Conservation (phyloP, 2,329 filamentous ascomycete genomes). For the Cytospora mali region DNA sequence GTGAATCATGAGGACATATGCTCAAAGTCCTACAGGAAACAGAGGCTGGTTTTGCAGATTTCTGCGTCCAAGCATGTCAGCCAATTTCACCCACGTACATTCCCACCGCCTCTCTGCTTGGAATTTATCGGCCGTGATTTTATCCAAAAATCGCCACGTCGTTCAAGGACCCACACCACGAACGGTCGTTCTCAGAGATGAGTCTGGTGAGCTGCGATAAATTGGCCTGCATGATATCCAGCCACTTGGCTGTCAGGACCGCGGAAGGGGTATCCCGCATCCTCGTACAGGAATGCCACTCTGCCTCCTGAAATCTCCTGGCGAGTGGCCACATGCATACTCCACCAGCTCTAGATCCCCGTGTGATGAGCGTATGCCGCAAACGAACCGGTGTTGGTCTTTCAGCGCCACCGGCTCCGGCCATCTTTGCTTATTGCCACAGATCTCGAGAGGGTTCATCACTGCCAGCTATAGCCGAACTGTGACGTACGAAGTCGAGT, state of each 20-base stretch:
- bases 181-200: neutral
- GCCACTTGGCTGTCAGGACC: slow-evolving; percentile 1
- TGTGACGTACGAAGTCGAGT: slow-evolving; percentile 2
- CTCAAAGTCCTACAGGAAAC: neutral
- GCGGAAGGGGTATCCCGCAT: neutral
- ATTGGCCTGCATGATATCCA: neutral
- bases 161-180: neutral
- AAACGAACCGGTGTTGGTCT: neutral
- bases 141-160: neutral
- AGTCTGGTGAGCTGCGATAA: neutral
- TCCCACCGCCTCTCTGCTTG: neutral
- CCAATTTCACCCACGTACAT: neutral
- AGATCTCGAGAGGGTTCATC: neutral
- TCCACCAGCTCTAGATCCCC: neutral
- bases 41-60: neutral
- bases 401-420: neutral
- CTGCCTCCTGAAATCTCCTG: neutral
- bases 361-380: neutral
- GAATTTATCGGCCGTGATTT: neutral
- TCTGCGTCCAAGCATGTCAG: neutral
- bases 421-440: neutral
- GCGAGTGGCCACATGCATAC: neutral
- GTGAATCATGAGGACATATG: neutral
- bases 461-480: neutral
- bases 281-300: neutral